phyloP scores from a whole-genome alignment of 2,329 filamentous ascomycete genomes.

The Diaporthe aspalathi region DNA sequence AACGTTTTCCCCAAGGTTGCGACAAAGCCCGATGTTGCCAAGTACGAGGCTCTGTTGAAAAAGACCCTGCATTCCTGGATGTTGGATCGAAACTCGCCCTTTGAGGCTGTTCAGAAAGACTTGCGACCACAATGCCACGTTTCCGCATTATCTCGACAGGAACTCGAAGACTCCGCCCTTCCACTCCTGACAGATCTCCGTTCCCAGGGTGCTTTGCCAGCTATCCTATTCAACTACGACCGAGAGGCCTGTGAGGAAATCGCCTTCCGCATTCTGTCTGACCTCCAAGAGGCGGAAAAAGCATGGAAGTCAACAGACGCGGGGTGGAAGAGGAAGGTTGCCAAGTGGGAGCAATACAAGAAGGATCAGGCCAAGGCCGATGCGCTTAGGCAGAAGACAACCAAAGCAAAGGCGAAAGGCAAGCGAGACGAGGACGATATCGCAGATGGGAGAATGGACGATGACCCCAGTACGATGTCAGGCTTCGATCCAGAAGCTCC shows the following conservation, averaged over 20 bases:
- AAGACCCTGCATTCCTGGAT: constrained; percentile 70
- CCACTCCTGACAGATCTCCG: constrained; percentile 43
- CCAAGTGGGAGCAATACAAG: constrained; percentile 68
- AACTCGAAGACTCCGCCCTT: constrained; percentile 31
- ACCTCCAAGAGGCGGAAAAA: constrained; percentile 66
- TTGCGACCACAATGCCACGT: constrained; percentile 47
- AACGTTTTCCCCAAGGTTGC: constrained; percentile 64
- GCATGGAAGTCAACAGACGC: constrained; percentile 67
- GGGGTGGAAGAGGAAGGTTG: constrained; percentile 71
- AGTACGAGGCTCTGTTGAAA: constrained; percentile 75
- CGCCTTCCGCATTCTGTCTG: constrained; percentile 60
- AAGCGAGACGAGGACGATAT: constrained; percentile 55
- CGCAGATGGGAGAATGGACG: constrained; percentile 59
- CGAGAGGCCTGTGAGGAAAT: constrained; percentile 72
- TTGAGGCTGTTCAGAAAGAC: constrained; percentile 57
- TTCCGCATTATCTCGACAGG: constrained; percentile 9
- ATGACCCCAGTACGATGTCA: constrained; percentile 69
- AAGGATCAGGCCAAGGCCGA: constrained; percentile 51
- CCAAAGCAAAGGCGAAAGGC: constrained; percentile 48
- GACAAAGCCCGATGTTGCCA: constrained; percentile 72
- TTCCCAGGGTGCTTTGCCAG: constrained; percentile 72
- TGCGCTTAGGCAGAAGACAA: constrained; percentile 29
- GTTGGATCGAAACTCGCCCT: constrained; percentile 57
- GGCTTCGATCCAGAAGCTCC: constrained; percentile 75
- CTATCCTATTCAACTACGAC: constrained; percentile 83